Base-by-base conservation (phyloP, 2,329 filamentous ascomycete species). In the Setomelanomma holmii region DNA sequence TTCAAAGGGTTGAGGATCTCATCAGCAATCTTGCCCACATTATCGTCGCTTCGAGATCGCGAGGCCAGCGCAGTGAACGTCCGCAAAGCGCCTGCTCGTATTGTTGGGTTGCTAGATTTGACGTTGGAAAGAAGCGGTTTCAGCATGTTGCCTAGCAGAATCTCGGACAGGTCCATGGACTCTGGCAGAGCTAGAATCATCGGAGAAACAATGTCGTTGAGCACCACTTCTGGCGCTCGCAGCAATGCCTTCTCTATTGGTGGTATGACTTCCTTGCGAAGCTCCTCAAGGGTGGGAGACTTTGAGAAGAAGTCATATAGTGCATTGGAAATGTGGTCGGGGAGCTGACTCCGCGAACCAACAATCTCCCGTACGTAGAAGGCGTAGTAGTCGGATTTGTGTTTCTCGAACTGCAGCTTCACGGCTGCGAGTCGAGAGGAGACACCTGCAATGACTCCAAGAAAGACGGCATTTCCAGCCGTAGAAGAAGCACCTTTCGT, bases 101-200 rank as follows among this genome's bases (percentile, higher is more conserved):
- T 91, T 2, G 76, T 76, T 12, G 85, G 79, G 72, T 96, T 98
- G 67, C 89, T 93, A 1, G 95, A 98, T 75, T 96, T 97, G 73
- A 93, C 82, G 69, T 92, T 96, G 35, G 91, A 87, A n/a, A 98
- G 77, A 11, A 99, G 79, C 5, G 92, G 91, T 73, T 96, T 98
- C 33, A 96, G 75, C 30, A 99, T 81, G 55, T 89, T 89, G 21
- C 82, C 80, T 45, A 84, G 82, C 16, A 98, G 80, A 4, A 89
- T 78, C 33, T 86, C 84, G 7, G 93, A 93, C 16, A 98, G 81
- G 66, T 99, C 93, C 63, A 95, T 82, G 5, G 79, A 78, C 22
- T 78, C 70, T 1, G 91, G 86, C 5, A 99, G 78, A 22, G 90
- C 85, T 7, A 81, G 75, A 53, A 96, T 81, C 40, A 98, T 80